Conservation (phyloP, 164 flowering plant species). For the Aristolochia fimbriata region DNA sequence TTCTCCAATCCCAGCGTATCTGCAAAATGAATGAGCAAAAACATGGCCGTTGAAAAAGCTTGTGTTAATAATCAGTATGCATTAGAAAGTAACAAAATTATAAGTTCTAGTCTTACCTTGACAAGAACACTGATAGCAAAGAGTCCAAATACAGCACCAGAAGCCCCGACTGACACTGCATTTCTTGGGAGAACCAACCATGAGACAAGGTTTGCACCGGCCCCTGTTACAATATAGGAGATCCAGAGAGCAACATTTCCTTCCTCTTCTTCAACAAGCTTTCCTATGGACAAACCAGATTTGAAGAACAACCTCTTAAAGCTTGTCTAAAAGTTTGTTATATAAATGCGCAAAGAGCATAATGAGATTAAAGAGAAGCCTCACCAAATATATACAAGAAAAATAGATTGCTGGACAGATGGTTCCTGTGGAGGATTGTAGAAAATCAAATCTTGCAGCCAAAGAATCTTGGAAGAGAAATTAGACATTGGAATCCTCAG, state of each 20-base stretch:
- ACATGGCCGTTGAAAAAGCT: background rate
- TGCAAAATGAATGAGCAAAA: slow-evolving; percentile 13
- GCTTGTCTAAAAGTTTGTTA: background rate
- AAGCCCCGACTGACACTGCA: slow-evolving; percentile 94
- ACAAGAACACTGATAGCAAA: slow-evolving; percentile 98
- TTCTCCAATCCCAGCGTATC: slow-evolving; percentile 99
- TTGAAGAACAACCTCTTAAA: background rate
- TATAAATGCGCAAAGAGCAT: background rate
- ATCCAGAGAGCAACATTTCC: slow-evolving; percentile 86
- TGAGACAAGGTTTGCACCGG: slow-evolving; percentile 93
- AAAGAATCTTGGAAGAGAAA: no score
- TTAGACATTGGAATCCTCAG: no score
- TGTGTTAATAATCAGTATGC: background rate
- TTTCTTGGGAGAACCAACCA: slow-evolving; percentile 90
- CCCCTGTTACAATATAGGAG: slow-evolving; percentile 84
- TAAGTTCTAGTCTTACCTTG: slow-evolving; percentile 40
- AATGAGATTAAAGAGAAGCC: slow-evolving; percentile 4
- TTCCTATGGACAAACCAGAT: slow-evolving; percentile 39
- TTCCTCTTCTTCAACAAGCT: slow-evolving; percentile 99
- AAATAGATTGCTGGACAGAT: slow-evolving; percentile 96
- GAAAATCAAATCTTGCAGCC: no score
- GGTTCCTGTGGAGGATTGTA: slow-evolving; percentile 51
- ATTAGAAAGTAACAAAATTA: background rate
- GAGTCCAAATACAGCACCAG: slow-evolving; percentile 96
- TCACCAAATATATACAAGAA: slow-evolving; percentile 95